Percentiles rank a stretch among this genome's conserved stretches.
Conservation (phyloP, 2,329 filamentous ascomycete genomes). For the Fusarium lateritium region DNA sequence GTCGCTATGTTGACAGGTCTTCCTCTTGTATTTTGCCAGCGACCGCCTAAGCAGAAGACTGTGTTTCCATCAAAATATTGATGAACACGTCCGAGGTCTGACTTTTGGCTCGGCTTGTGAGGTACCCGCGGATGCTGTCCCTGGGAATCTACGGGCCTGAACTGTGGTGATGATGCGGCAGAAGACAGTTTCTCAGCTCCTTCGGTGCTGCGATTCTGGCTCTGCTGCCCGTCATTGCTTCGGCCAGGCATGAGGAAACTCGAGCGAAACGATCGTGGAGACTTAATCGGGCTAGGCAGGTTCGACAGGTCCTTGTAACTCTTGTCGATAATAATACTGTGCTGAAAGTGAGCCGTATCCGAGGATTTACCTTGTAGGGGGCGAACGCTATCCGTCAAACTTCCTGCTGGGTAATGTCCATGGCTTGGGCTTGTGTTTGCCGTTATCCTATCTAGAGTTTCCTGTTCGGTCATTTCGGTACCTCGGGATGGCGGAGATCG, state of each 20-base stretch:
- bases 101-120: conserved; percentile 42
- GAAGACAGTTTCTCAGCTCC: conserved; percentile 90
- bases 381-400: conserved; percentile 83
- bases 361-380: conserved; percentile 72
- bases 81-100: conserved; percentile 77
- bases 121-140: conserved; percentile 40
- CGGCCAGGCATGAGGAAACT: conserved; percentile 77
- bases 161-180: conserved; percentile 79
- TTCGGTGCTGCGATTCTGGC: conserved; percentile 69
- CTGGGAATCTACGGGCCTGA: conserved; percentile 64
- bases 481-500: conserved; percentile 80
- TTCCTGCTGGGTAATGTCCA: conserved; percentile 70
- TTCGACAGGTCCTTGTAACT: conserved; percentile 68
- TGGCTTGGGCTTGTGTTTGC: conserved; percentile 81
- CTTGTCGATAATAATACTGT: conserved; percentile 73
- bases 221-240: conserved; percentile 64
- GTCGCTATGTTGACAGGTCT: conserved; percentile 92
- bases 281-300: conserved; percentile 74
- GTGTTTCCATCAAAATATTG: conserved; percentile 97
- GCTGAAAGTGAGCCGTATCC: conserved; percentile 53
- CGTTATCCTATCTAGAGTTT: conserved; percentile 78
- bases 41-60: conserved; percentile 87
- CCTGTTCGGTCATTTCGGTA: conserved; percentile 84
- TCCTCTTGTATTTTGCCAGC: conserved; percentile 89
- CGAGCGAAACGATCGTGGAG: conserved; percentile 82